These are phyloP conservation scores for Dactylis glomerata DNA, from an alignment of 176 grass and related monocot genomes.

Conservation along the genomic window DNA sequence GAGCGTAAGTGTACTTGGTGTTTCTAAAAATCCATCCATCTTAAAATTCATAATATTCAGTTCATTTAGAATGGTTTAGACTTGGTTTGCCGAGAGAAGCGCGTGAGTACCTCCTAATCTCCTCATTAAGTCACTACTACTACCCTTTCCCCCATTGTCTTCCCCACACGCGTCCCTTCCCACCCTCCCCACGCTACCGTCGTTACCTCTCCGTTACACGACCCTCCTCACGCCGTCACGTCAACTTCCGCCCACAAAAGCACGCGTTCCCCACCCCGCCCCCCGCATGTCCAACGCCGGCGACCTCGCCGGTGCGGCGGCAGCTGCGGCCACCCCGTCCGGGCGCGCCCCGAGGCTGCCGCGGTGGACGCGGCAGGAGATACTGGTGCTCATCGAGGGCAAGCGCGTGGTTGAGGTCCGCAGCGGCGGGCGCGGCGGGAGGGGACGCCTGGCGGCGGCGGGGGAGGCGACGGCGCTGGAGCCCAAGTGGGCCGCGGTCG, in stretches of 20 bases:
- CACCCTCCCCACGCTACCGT: no score
- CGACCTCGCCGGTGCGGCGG: constrained; percentile 42
- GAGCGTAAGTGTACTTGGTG: no score
- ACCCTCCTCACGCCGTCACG: constrained; percentile 51
- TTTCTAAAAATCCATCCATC: no score
- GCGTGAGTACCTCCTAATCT: no score
- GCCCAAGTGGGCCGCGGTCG: constrained; percentile 91
- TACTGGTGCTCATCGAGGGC: constrained; percentile 89
- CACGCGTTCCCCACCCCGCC: background rate
- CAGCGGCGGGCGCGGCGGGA: constrained; percentile 41
- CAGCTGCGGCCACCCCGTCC: constrained; percentile 15
- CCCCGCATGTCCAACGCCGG: constrained; percentile 70
- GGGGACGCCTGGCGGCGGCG: constrained; percentile 20
- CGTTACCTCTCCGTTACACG: constrained; percentile 43
- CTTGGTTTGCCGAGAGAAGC: no score
- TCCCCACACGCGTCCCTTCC: no score
- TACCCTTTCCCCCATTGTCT: no score
- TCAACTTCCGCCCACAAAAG: constrained; percentile 41
- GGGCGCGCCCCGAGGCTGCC: constrained; percentile 67
- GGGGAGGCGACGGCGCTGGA: constrained; percentile 39
- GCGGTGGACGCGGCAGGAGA: constrained; percentile 92
- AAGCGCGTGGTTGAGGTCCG: constrained; percentile 77
- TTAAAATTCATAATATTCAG: no score
- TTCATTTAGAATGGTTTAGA: no score
- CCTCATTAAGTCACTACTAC: no score